Evolutionary conservation across 345 rosid species (phyloP), one percentile per base, ranked within the genome.

Genomic region (thale cress (Arabidopsis thaliana)): DNA sequence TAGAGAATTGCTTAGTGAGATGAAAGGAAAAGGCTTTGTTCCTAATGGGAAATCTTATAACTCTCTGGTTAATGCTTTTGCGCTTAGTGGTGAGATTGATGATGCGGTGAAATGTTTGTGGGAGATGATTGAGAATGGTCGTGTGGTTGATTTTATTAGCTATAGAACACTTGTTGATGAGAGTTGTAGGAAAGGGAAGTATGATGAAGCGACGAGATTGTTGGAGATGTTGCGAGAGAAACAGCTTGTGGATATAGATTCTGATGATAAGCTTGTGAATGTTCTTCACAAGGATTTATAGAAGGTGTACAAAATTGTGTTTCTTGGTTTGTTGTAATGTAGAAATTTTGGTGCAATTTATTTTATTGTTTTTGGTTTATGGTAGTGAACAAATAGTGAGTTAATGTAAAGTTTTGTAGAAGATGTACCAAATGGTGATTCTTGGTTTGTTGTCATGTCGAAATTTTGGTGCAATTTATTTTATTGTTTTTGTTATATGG

Each of bases 1-100:
- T 41, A 87, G 76, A 78, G 93, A 91, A 71, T 4, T 93, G 82
- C 85, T 80, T 58, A 76, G 80, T 65, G 89, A 89, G 78, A 91
- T 91, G 98, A 87, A 88, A 84, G 80, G 62, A 61, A 91, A 84
- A 40, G 93, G 98, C 12, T 87, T 91, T 82, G 69, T 82, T 68
- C 90, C 94, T 5, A 91, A 91, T 59, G 72, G 81, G 68, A 91
- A 78, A 71, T 91, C 96, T 1, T 93, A 89, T 70, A 93, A 93
- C 83, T 91, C 96, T 8, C 72, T 89, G 57, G 94, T 87, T 20
- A 89, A 80, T 88, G 94, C 98, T 30, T 80, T 87, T 82, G 91
- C 96, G 65, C 83, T 93, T 56, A 67, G 71, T 42, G 93, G 95
- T 56, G 95, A 87, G 77, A 55, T 86, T 6, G 86, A 83, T 65